These are phyloP conservation scores for Penicillium psychrosexuale DNA, from an alignment of 2,329 filamentous ascomycete species.

Conservation along the genomic window DNA sequence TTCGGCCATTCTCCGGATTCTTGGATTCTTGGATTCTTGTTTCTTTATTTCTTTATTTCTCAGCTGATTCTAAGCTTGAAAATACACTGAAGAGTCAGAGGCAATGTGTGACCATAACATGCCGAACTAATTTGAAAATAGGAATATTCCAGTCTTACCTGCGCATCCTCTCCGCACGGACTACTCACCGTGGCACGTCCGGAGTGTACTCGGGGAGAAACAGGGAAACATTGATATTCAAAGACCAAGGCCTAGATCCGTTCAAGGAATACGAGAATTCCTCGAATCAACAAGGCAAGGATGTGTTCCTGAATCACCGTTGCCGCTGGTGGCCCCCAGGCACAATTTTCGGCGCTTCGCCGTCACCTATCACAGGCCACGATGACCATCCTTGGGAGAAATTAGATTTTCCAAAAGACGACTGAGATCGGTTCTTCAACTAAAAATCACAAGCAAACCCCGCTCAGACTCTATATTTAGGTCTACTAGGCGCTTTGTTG, in stretches of 20 bases:
- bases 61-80: no score
- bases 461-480: constrained; percentile 14
- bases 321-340: constrained; percentile 12
- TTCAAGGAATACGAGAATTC: constrained; percentile 1
- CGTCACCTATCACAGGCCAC: constrained; percentile 16
- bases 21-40: no score
- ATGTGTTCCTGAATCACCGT: not conserved
- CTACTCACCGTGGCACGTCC: not conserved
- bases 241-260: not conserved
- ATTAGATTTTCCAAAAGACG: not conserved
- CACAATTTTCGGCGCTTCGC: constrained; percentile 19
- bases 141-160: not conserved
- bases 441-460: not conserved
- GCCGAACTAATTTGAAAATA: not conserved
- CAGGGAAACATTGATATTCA: not conserved
- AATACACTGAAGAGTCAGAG: not conserved
- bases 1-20: no score
- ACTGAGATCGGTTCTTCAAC: constrained; percentile 1
- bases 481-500: not conserved
- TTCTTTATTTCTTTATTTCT: no score
- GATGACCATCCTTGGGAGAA: not conserved
- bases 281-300: not conserved
- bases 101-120: not conserved
- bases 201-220: not conserved
- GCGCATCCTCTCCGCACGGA: not conserved